A percentile compares a stretch with the other conserved stretches of the same genome.
Evolutionary conservation across 805 yeast genomes (phyloP).

Genomic region (Pichia scutulata): DNA sequence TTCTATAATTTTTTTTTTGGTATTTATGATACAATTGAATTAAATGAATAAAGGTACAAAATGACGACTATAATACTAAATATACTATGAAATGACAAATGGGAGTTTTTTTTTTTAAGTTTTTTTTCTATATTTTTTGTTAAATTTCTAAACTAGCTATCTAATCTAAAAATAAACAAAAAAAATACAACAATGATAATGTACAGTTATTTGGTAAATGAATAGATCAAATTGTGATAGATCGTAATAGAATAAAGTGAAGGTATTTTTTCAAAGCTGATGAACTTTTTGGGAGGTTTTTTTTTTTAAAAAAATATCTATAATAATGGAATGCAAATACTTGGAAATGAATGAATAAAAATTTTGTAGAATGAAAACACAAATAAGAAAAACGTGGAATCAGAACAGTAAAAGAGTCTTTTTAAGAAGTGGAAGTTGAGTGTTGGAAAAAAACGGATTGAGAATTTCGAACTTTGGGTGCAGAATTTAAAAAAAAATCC

Average conservation of each 20-base stretch:
- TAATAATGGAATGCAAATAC: not conserved
- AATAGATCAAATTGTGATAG: not conserved
- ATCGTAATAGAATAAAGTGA: not conserved
- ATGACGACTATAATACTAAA: not conserved
- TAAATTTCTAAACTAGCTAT: not conserved
- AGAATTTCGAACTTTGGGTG: not conserved
- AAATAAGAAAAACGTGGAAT: not conserved
- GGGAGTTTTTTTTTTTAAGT: not conserved
- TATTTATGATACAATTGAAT: not conserved
- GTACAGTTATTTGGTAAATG: not conserved
- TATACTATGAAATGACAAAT: not conserved
- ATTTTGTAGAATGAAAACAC: not conserved
- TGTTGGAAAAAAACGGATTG: not conserved
- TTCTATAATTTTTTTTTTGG: not conserved
- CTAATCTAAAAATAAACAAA: not conserved
- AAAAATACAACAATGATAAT: not conserved
- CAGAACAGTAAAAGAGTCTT: not conserved
- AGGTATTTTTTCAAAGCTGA: not conserved
- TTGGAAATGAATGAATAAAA: not conserved
- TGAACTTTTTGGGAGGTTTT: not conserved
- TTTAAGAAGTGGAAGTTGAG: not conserved
- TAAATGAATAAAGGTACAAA: not conserved
- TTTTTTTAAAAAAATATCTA: not conserved
- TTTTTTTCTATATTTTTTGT: not conserved
- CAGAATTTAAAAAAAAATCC: not conserved